Conservation (phyloP, 306 rosid species). For the Dicorynia guianensis region DNA sequence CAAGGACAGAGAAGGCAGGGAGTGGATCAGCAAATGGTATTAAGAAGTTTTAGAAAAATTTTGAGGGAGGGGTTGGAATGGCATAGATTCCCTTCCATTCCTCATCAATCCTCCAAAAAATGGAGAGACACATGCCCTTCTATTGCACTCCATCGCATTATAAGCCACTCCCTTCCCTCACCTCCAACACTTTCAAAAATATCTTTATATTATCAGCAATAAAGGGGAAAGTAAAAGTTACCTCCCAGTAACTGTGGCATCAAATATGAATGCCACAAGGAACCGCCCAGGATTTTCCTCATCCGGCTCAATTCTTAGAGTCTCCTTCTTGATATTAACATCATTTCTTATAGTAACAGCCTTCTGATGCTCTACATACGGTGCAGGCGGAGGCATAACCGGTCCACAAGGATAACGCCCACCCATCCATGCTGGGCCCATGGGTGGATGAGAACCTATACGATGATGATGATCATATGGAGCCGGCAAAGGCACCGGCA, state of each 20-base stretch:
- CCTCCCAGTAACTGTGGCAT: constrained; percentile 94
- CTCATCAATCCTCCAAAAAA: no score
- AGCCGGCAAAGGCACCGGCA: constrained; percentile 71
- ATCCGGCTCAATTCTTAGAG: constrained; percentile 74
- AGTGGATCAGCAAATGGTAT: no score
- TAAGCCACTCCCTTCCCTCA: no score
- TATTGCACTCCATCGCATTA: no score
- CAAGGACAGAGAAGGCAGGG: no score
- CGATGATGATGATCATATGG: constrained; percentile 85
- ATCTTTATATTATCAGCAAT: neutral
- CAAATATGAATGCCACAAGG: constrained; percentile 78
- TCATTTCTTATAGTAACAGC: constrained; percentile 90
- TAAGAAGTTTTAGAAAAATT: no score
- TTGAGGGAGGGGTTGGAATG: no score
- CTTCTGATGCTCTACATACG: constrained; percentile 90
- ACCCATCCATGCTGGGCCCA: constrained; percentile 70
- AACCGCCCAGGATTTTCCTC: constrained; percentile 70
- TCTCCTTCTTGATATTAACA: constrained; percentile 93
- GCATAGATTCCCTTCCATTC: no score
- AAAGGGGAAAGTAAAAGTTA: constrained; percentile 28
- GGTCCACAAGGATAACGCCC: constrained; percentile 73
- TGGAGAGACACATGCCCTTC: no score
- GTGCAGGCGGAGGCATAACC: constrained; percentile 49
- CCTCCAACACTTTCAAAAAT: no score
- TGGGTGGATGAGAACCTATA: constrained; percentile 31